A percentile compares a stretch with the other conserved stretches of the same genome.
phyloP scores from a whole-genome alignment of 2,329 filamentous ascomycete genomes.

The Knufia petricola region DNA sequence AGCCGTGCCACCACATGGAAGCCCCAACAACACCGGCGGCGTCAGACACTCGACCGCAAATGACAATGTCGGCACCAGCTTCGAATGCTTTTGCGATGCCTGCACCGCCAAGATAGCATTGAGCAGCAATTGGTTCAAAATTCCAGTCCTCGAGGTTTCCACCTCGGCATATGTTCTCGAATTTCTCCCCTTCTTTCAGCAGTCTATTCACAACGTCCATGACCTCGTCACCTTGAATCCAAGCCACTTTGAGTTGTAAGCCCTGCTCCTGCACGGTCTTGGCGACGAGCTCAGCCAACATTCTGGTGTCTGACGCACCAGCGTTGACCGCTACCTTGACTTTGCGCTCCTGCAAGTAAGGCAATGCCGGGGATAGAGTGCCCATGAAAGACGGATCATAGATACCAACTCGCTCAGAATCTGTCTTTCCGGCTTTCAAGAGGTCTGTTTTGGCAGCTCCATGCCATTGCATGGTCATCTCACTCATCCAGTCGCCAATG shows the following conservation, averaged over 20 bases:
- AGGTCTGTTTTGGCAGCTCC: slow-evolving; percentile 11
- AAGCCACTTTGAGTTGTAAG: slow-evolving; percentile 29
- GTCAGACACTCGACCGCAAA: slow-evolving; percentile 37
- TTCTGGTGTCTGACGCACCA: slow-evolving; percentile 31
- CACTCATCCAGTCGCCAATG: slow-evolving; percentile 26
- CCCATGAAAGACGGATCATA: slow-evolving; percentile 28
- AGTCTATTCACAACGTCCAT: slow-evolving; percentile 24
- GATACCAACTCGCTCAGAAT: slow-evolving; percentile 13
- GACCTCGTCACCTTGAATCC: slow-evolving; percentile 34
- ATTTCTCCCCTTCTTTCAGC: slow-evolving; percentile 25
- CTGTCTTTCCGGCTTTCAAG: slow-evolving; percentile 14
- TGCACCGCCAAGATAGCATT: slow-evolving; percentile 25
- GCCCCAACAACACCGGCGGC: slow-evolving; percentile 46
- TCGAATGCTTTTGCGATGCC: slow-evolving; percentile 27
- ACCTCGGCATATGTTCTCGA: slow-evolving; percentile 12
- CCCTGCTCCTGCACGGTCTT: slow-evolving; percentile 27
- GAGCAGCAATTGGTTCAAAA: slow-evolving; percentile 18
- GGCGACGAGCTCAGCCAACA: slow-evolving; percentile 15
- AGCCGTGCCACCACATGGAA: slow-evolving; percentile 47
- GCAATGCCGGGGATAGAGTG: slow-evolving; percentile 30
- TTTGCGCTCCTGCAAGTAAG: slow-evolving; percentile 28
- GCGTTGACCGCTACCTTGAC: slow-evolving; percentile 35
- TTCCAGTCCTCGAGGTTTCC: slow-evolving; percentile 18
- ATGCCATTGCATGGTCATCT: slow-evolving; percentile 21
- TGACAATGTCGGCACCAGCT: slow-evolving; percentile 31